phyloP scores from a whole-genome alignment of 345 rosid species.

The Melaleuca quinquenervia region DNA sequence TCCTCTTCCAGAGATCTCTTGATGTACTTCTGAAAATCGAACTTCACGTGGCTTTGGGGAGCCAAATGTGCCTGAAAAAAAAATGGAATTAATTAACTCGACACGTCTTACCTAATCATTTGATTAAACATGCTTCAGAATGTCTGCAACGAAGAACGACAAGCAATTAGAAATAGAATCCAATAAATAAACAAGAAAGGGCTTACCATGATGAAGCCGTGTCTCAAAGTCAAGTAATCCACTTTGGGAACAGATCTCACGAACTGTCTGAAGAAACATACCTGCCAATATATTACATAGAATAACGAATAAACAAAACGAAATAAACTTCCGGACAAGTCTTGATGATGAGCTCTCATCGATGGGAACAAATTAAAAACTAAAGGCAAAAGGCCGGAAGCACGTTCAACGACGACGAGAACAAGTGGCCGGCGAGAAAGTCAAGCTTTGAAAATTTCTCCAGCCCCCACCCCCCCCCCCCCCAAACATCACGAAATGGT shows the following conservation, averaged over 20 bases:
- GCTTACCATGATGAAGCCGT: constrained; percentile 78
- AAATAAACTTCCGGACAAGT: not conserved
- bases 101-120: not conserved
- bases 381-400: not conserved
- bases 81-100: not conserved
- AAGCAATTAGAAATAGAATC: not conserved
- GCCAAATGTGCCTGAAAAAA: constrained; percentile 72
- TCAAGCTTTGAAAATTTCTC: not conserved
- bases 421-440: not conserved
- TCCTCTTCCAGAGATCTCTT: constrained; percentile 86
- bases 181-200: not conserved
- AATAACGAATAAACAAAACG: not conserved
- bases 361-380: not conserved
- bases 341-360: not conserved
- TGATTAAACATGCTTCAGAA: not conserved
- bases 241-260: constrained; percentile 69
- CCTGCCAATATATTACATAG: constrained; percentile 17
- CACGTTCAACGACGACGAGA: not conserved
- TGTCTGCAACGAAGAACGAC: no score
- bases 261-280: constrained; percentile 87
- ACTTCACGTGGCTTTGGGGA: constrained; percentile 49
- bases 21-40: constrained; percentile 77
- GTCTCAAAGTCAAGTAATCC: constrained; percentile 82
- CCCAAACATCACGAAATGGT: not conserved
- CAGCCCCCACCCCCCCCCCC: not conserved